Base-by-base conservation (phyloP, 2,329 filamentous ascomycete species). In the Ophiostoma australiae region DNA sequence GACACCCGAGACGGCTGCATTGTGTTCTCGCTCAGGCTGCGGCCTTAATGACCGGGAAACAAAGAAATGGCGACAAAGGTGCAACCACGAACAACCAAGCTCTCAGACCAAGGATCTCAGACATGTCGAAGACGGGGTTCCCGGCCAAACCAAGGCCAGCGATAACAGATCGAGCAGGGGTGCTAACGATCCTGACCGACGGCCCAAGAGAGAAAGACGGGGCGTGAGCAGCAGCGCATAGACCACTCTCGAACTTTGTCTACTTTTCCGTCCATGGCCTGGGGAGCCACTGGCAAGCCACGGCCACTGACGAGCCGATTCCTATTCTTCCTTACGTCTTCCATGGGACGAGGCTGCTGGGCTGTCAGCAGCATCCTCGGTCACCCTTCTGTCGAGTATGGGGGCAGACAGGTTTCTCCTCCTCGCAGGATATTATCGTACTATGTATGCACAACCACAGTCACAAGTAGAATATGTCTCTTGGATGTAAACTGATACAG, bases 151-250 rank as follows among this genome's bases (percentile, higher is more conserved):
- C n/a, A 58, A 58, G 27, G 52, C 52, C 52, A 58, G n/a, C 27
- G 52, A 58, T 58, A 58, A 58, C 52, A 58, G 52, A 58, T 58
- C 52, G n/a, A 6, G 11, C 23, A 27, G 52, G 23, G 52, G 27
- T 27, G 23, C 52, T 11, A 58, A 11, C 23, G 23, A 58, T n/a
- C 13, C 52, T 58, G 52, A 58, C 52, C 52, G 52, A 58, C 23
- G 52, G 52, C 52, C 52, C 23, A 58, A 58, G 52, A 27, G 52
- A 58, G 52, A 58, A 58, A 58, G 52, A 58, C 52, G 52, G 52
- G 52, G 52, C 52, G 52, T 58, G 52, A 58, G 52, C 52, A 58
- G 52, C 23, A n/a, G 10, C 52, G 52, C 52, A 58, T 58, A 17
- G 52, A 31, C 52, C 52, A 31, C 52, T 10, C 11, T 20, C 44